phyloP scores from a whole-genome alignment of 140 eudicot genomes.

The Anethum foeniculum region DNA sequence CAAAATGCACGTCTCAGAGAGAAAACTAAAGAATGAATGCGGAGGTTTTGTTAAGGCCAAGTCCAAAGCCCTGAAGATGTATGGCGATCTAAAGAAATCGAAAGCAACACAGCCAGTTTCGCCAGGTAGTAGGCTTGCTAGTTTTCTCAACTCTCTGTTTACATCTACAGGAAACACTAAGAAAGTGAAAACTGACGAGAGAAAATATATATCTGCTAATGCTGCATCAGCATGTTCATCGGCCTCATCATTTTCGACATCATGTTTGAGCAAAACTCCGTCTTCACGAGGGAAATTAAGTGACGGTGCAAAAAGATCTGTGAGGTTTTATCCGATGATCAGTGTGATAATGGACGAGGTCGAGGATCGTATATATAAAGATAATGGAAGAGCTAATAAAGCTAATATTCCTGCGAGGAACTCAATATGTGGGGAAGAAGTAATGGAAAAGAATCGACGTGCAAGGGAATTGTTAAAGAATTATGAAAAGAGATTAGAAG shows the following conservation, averaged over 20 bases:
- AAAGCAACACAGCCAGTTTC: background rate
- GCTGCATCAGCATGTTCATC: background rate
- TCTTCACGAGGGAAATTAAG: background rate
- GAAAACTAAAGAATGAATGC: conserved; percentile 1
- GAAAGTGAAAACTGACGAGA: background rate
- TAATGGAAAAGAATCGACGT: background rate
- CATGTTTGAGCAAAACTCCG: background rate
- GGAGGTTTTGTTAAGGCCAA: conserved; percentile 6
- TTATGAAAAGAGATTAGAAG: background rate
- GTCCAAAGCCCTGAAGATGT: background rate
- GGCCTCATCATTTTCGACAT: background rate
- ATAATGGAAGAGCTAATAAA: background rate
- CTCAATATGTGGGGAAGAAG: background rate
- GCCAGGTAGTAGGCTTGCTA: background rate
- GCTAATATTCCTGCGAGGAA: background rate
- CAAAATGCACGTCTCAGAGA: background rate
- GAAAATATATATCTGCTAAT: background rate
- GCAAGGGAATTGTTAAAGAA: conserved; percentile 1
- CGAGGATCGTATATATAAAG: background rate
- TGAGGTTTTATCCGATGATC: conserved; percentile 1
- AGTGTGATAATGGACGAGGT: background rate
- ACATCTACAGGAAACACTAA: background rate
- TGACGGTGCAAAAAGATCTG: conserved; percentile 3
- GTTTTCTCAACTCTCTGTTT: conserved; percentile 8
- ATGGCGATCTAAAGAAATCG: background rate